Percentiles rank a stretch among this genome's conserved stretches.
Evolutionary conservation across 768 basidiomycete species (phyloP).

Genomic region (Mycena leptocephala): DNA sequence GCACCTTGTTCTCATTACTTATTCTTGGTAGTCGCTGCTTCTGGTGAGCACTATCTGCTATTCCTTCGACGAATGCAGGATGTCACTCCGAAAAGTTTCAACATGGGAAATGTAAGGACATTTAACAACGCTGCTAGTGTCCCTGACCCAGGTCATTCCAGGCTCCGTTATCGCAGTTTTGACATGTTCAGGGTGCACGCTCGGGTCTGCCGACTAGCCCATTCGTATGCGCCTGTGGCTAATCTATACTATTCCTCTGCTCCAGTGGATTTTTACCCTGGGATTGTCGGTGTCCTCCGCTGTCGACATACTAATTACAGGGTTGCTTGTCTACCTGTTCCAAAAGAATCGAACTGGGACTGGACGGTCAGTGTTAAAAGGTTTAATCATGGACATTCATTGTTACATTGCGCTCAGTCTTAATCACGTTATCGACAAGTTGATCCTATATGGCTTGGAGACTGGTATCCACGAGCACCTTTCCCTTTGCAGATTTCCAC

Average conservation of each 20-base stretch:
- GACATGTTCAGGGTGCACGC: constrained; percentile 37
- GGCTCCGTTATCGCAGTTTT: constrained; percentile 48
- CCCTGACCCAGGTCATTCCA: constrained; percentile 14
- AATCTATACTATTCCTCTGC: too few relatives aligned
- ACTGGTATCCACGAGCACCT: constrained; percentile 50
- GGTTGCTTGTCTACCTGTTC: constrained; percentile 60
- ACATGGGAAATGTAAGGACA: constrained; percentile 30
- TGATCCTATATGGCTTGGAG: constrained; percentile 69
- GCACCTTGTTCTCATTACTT: background rate
- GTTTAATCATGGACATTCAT: background rate
- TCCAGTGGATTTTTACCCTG: constrained; percentile 70
- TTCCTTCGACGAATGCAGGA: background rate
- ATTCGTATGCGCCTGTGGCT: background rate
- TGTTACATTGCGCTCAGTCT: constrained; percentile 52
- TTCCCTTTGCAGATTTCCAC: background rate
- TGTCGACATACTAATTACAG: constrained; percentile 67
- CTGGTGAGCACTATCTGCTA: constrained; percentile 12
- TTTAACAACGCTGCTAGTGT: background rate
- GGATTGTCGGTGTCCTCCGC: constrained; percentile 66
- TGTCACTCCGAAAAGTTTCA: constrained; percentile 4
- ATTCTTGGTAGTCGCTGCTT: constrained; percentile 23
- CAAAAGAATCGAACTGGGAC: constrained; percentile 55
- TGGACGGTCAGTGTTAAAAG: constrained; percentile 51
- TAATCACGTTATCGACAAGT: constrained; percentile 62
- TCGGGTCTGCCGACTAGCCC: constrained; percentile 32